These are phyloP conservation scores for Cordyceps fumosorosea DNA, from an alignment of 2,329 filamentous ascomycete genomes.

Conservation along the genomic window DNA sequence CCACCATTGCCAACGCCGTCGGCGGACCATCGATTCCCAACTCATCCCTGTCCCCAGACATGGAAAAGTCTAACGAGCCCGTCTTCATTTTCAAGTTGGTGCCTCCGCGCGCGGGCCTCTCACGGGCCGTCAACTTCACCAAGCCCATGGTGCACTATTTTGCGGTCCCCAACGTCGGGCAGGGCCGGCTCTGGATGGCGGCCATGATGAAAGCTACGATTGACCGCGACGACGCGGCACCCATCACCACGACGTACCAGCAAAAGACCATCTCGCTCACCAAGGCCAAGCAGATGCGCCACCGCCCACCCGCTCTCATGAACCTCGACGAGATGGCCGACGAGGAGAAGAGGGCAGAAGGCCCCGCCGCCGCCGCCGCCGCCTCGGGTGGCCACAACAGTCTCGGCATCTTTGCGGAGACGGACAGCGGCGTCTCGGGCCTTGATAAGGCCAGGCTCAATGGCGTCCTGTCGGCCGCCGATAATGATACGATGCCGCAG, in stretches of 20 bases:
- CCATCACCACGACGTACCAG: slow-evolving; percentile 87
- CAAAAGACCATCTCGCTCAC: slow-evolving; percentile 92
- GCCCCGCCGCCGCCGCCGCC: slow-evolving; percentile 4
- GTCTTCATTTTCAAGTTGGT: slow-evolving; percentile 99
- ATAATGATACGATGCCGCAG: slow-evolving; percentile 23
- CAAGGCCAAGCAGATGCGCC: slow-evolving; percentile 81
- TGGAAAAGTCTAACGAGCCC: slow-evolving; percentile 39
- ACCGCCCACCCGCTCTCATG: slow-evolving; percentile 85
- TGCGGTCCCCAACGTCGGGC: slow-evolving; percentile 81
- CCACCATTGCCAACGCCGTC: slow-evolving; percentile 83
- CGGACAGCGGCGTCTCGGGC: slow-evolving; percentile 37
- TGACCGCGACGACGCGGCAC: slow-evolving; percentile 74
- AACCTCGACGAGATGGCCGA: slow-evolving; percentile 45
- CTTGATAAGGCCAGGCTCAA: slow-evolving; percentile 29
- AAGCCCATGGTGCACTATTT: slow-evolving; percentile 98
- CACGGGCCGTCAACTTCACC: slow-evolving; percentile 91
- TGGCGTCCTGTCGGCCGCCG: slow-evolving; percentile 13
- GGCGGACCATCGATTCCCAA: slow-evolving; percentile 33
- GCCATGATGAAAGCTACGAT: slow-evolving; percentile 98
- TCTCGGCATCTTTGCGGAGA: slow-evolving; percentile 38
- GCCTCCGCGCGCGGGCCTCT: slow-evolving; percentile 78
- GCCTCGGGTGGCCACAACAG: slow-evolving; percentile 24
- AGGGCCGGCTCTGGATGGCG: slow-evolving; percentile 95
- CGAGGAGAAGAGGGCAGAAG: slow-evolving; percentile 20
- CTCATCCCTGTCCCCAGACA: slow-evolving; percentile 50